Base-by-base conservation (phyloP, 1,284 basidiomycete species). In the Rhodotorula sp. region DNA sequence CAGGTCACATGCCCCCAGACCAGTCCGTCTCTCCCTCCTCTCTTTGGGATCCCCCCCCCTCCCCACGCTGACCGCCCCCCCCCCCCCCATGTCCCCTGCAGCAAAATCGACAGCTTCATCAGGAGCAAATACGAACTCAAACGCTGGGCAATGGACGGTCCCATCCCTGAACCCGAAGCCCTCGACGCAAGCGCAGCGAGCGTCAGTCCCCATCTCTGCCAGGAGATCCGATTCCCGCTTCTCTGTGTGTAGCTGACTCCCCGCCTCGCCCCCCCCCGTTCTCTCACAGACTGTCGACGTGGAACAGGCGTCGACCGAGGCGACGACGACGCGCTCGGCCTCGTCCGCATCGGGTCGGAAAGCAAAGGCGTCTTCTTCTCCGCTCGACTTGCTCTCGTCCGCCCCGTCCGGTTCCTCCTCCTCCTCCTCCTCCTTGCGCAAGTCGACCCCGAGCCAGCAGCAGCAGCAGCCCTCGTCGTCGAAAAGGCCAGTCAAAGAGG, bases 81-180 rank as follows among this genome's bases (percentile, higher is more conserved):
- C 61, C 50, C n/a, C 60, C 38, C 47, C n/a, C n/a, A n/a, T n/a
- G n/a, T n/a, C n/a, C n/a, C 48, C 21, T 55, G 48, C 79, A 97
- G 93, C 82, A 98, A 98, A 86, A 93, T 99, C 83, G 95, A 99
- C 71, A 95, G 92, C 0, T 99, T 97, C 81, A 93, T 99, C 75
- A 88, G 95, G 58, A 95, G 93, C 60, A 99, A 99, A 82, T 99
- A 99, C 81, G 97, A 99, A 81, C 88, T 90, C 18, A 86, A 87
- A 56, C 85, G 94, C 69, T 99, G 95, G 95, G 95, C 93, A 0
- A 85, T 90, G 82, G 91, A 97, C 43, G 93, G 91, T 0, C 90
- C 92, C 12, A 86, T 85, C 0, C 95, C 95, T 0, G 92, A 97
- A 81, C 95, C 95, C 5, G 88, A 90, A 38, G 83, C 87, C 0